These are phyloP conservation scores for Ammopiptanthus mongolicus DNA, from an alignment of 306 rosid genomes.

Conservation along the genomic window DNA sequence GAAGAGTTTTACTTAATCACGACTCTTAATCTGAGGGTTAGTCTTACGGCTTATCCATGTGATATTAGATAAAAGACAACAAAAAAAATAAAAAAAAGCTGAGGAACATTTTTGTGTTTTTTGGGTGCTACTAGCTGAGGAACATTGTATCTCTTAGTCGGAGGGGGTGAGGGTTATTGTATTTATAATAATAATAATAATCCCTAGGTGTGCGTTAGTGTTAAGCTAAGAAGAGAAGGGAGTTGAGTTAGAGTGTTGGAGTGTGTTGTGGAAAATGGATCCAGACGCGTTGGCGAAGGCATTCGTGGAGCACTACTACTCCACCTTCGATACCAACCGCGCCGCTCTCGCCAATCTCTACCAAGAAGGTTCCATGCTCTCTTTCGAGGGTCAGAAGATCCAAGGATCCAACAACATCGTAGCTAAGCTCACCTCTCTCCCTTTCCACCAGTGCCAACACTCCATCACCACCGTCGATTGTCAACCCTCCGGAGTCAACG, in stretches of 20 bases:
- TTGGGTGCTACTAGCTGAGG: no score
- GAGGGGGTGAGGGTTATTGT: no score
- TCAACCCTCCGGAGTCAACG: slow-evolving; percentile 78
- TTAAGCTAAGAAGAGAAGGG: no score
- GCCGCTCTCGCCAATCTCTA: slow-evolving; percentile 42
- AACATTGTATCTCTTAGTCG: no score
- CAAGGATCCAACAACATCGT: slow-evolving; percentile 71
- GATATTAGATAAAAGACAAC: no score
- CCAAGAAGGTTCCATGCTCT: slow-evolving; percentile 78
- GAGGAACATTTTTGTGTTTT: no score
- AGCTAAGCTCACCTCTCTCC: slow-evolving; percentile 73
- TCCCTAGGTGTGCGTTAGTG: neutral
- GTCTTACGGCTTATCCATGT: no score
- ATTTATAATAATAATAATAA: no score
- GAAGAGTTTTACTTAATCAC: no score
- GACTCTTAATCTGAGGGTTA: no score
- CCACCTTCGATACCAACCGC: slow-evolving; percentile 69
- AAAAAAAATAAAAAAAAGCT: no score
- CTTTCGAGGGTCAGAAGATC: slow-evolving; percentile 93
- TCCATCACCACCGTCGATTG: slow-evolving; percentile 77
- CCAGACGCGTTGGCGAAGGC: slow-evolving; percentile 76
- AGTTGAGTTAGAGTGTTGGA: no score
- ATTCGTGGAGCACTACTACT: slow-evolving; percentile 87
- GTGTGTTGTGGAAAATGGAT: slow-evolving; percentile 48
- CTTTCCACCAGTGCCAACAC: slow-evolving; percentile 93